Base-by-base conservation (phyloP, 768 basidiomycete genomes). In the Filobasidium wieringae region DNA sequence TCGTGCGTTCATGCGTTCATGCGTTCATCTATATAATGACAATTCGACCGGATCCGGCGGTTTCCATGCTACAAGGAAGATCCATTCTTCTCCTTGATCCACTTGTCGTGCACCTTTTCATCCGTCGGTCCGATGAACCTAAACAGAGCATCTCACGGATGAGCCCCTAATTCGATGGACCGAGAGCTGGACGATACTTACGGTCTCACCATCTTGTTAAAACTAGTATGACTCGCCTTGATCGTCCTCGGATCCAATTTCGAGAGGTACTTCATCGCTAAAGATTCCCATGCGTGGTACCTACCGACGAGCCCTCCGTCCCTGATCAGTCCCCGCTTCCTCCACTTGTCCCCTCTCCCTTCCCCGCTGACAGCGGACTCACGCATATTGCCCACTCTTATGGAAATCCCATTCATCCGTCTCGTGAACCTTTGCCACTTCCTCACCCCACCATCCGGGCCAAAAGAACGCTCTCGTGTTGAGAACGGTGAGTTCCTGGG, bases 271-370 rank as follows among this genome's bases (percentile, higher is more conserved):
- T 59, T 61, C 71, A 72, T 74, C 17, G 74, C 74, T 30, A 75
- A 57, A 7, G 64, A 68, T 63, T 75, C 74, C 74, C 74, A 75
- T 2, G 74, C 68, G 57, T 75, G 74, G 61, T 75, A 75, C 29
- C 74, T 74, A 49, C 50, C 8, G n/a, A 37, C 36, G n/a, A n/a
- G n/a, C n/a, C n/a, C n/a, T n/a, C n/a, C n/a, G n/a, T n/a, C n/a
- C n/a, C n/a, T n/a, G 39, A 27, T 22, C n/a, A 22, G 36, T 15
- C 1, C 29, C 19, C 26, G 53, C 29, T 27, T 11, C 12, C 11
- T 9, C 24, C 12, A 54, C 4, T 5, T 53, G 22, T 31, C 7
- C 4, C 9, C 15, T 27, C 30, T 17, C 15, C 8, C 9, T 12
- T 36, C 24, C 30, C 26, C 14, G 27, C 24, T 14, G 15, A 17